Evolutionary conservation across 441 rosid species (phyloP).

Genomic region (Erodium moschatum): DNA sequence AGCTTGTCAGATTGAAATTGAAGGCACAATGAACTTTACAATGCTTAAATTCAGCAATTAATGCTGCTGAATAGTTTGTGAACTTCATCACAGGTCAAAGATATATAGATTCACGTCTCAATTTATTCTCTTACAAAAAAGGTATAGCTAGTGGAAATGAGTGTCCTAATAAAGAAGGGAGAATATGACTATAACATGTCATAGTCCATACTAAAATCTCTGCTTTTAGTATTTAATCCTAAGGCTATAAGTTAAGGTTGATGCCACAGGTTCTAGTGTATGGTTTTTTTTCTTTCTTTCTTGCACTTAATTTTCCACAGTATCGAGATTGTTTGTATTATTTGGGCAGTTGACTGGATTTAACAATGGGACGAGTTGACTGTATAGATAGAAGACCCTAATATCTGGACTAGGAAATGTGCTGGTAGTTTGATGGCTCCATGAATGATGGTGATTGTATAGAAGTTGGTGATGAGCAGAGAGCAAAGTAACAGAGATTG

Average conservation of each 20-base stretch:
- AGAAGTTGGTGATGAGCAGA: neutral
- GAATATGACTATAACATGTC: neutral
- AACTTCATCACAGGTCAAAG: neutral
- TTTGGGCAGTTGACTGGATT: too few relatives aligned
- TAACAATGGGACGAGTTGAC: too few relatives aligned
- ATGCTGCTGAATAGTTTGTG: neutral
- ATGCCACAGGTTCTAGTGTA: too few relatives aligned
- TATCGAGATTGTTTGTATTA: too few relatives aligned
- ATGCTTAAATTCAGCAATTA: neutral
- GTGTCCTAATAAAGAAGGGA: neutral
- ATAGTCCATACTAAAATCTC: neutral
- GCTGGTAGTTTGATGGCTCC: neutral
- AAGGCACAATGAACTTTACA: neutral
- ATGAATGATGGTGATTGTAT: too few relatives aligned
- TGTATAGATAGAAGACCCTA: too few relatives aligned
- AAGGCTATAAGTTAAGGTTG: too few relatives aligned
- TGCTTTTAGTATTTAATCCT: too few relatives aligned
- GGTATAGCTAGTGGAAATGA: neutral
- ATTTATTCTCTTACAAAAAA: neutral
- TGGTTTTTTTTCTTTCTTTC: too few relatives aligned
- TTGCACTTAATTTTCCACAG: neutral
- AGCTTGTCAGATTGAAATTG: neutral
- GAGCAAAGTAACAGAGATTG: neutral
- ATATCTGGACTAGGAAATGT: neutral
- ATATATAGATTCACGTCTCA: neutral